Conservation (phyloP, 306 rosid species). For the Malus fusca region DNA sequence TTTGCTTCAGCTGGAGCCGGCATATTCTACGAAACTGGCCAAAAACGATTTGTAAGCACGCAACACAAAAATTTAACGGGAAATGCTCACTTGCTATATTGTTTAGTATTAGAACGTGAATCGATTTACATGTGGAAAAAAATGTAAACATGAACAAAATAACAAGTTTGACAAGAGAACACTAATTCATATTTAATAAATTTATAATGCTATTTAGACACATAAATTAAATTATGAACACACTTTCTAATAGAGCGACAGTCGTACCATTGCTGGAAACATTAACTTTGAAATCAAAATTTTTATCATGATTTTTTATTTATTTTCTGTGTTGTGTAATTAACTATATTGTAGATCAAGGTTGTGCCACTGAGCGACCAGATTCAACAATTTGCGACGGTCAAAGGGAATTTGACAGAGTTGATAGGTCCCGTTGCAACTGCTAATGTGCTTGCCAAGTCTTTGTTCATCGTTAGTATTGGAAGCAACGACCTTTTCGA, state of each 20-base stretch:
- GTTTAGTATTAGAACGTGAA: no score
- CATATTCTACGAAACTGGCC: constrained; percentile 32
- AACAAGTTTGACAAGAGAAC: no score
- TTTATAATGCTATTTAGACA: no score
- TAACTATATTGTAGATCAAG: constrained; percentile 23
- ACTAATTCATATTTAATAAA: no score
- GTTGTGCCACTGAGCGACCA: constrained; percentile 30
- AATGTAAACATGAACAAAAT: no score
- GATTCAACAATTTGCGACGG: constrained; percentile 33
- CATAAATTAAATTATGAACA: no score
- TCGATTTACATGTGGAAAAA: no score
- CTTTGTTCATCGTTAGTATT: constrained; percentile 38
- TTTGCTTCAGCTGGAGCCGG: constrained; percentile 33
- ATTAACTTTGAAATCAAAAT: not conserved
- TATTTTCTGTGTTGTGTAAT: not conserved
- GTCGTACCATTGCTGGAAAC: no score
- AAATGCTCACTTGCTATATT: no score
- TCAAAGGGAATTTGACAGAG: constrained; percentile 11
- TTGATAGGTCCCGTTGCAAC: constrained; percentile 12
- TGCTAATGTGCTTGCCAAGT: constrained; percentile 3
- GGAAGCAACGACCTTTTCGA: constrained; percentile 48
- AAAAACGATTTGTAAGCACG: constrained; percentile 12
- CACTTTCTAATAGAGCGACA: no score
- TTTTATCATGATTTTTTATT: not conserved
- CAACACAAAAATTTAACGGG: not conserved